A percentile compares a stretch with the other conserved stretches of the same genome.
phyloP scores from a whole-genome alignment of 2,329 filamentous ascomycete species.

The Colletotrichum limetticola region DNA sequence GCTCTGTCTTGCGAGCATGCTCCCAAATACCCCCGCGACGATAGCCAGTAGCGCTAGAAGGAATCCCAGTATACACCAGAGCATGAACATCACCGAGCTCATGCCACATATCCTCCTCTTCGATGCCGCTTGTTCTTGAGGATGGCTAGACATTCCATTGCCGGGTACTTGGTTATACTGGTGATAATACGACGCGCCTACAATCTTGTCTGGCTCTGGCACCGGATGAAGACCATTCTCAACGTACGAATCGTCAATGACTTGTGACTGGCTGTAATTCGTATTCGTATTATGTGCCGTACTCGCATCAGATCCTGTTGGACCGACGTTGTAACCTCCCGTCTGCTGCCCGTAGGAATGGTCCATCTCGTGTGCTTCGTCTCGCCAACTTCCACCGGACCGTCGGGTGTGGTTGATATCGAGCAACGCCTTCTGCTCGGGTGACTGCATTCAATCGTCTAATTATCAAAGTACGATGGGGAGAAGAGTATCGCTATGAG shows the following conservation, averaged over 20 bases:
- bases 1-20: slow-evolving; percentile 16
- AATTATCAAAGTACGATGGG: no score
- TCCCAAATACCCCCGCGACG: slow-evolving; percentile 7
- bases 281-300: neutral
- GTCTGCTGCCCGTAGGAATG: neutral
- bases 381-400: neutral
- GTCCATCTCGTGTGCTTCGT: neutral
- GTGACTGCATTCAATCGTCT: neutral
- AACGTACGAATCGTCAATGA: neutral
- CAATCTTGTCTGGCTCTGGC: slow-evolving; percentile 9
- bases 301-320: neutral
- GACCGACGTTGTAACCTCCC: neutral
- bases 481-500: no score
- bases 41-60: neutral
- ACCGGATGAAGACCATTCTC: slow-evolving; percentile 24
- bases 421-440: neutral
- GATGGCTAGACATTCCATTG: neutral
- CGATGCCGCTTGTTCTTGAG: neutral
- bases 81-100: neutral
- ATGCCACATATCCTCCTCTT: slow-evolving; percentile 19
- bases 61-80: slow-evolving; percentile 11
- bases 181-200: neutral
- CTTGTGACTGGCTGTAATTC: neutral
- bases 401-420: neutral
- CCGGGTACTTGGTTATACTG: neutral